Conservation (phyloP, 495 filamentous ascomycete genomes). For the Lophiotrema nucula region DNA sequence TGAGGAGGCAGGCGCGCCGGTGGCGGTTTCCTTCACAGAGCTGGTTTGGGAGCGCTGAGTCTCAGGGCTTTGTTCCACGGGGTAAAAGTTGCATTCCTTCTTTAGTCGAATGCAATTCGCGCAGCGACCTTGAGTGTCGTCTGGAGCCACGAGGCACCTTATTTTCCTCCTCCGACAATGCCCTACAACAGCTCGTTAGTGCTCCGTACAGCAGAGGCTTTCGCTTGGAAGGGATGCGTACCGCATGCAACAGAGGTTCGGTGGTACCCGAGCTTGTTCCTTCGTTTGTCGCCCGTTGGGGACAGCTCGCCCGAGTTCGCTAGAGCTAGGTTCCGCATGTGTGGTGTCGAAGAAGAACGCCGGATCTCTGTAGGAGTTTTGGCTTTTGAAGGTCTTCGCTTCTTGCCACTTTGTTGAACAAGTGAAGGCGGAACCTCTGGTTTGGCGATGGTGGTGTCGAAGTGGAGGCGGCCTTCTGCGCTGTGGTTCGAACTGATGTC, state of each 20-base stretch:
- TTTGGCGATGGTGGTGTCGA: slow-evolving; percentile 1
- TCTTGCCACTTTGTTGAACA: slow-evolving; percentile 20
- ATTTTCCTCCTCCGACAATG: slow-evolving; percentile 97
- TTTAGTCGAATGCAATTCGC: slow-evolving; percentile 94
- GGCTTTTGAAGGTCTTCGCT: slow-evolving; percentile 25
- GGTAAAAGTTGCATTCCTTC: slow-evolving; percentile 93
- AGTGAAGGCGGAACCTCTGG: slow-evolving; percentile 6
- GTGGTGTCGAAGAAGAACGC: slow-evolving; percentile 65
- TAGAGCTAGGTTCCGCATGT: slow-evolving; percentile 55
- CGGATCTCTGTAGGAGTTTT: slow-evolving; percentile 50
- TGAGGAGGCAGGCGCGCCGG: slow-evolving; percentile 30
- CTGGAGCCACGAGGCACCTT: slow-evolving; percentile 75
- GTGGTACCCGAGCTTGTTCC: slow-evolving; percentile 97
- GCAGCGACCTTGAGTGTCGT: slow-evolving; percentile 81
- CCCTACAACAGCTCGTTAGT: no score
- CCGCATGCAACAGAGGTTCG: slow-evolving; percentile 96
- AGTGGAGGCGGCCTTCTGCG: slow-evolving; percentile 5
- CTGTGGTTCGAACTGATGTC: slow-evolving; percentile 1
- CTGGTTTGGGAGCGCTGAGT: slow-evolving; percentile 27
- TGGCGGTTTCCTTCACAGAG: slow-evolving; percentile 12
- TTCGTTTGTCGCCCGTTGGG: slow-evolving; percentile 71
- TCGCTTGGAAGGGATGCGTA: slow-evolving; percentile 67
- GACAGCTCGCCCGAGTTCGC: slow-evolving; percentile 46
- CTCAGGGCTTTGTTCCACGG: slow-evolving; percentile 76
- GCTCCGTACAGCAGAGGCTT: no score